Base-by-base conservation (phyloP, 1,284 basidiomycete genomes). In the Ceratobasidium sp. region DNA sequence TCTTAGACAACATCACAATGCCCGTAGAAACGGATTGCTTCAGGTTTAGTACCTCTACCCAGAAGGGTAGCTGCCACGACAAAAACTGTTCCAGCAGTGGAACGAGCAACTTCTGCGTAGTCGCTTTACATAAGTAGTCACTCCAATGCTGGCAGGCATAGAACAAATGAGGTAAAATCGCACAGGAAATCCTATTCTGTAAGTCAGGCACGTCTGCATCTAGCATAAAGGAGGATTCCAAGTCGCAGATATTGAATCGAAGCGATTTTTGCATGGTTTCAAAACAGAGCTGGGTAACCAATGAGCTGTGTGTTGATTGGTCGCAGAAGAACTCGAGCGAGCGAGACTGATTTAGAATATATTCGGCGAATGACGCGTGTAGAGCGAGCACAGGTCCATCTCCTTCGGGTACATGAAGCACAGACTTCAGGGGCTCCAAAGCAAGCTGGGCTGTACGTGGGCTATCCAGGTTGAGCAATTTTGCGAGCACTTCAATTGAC, bases 31-130 rank as follows among this genome's bases (percentile, higher is more conserved):
- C 20, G 17, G 15, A 33, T 38, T 33, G 28, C 28, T 17, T 50
- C n/a, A 68, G 26, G 13, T 68, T 68, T 17, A 68, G 20, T 10
- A 68, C 46, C 46, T 68, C 66, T 6, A 68, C 15, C 46, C 66
- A 68, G 28, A 68, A 68, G 3, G 52, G 46, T 28, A 68, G 17
- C n/a, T 28, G 44, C 5, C 12, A 5, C 6, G 12, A 26, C 6
- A 68, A 1, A 20, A 68, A 68, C 2, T 28, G 3, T 17, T 50
- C 13, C 5, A 68, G 10, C 17, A 26, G n/a, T 20, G 12, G 12
- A 7, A 68, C 42, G n/a, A 50, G 12, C 7, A 38, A 3, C 2
- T n/a, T 5, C 15, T 20, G 9, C n/a, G 28, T n/a, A 3, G 44
- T n/a, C 28, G 20, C 12, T 33, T n/a, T 12, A 2, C 15, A 38